Evolutionary conservation across 75 land plant species (phyloP).

Genomic region (Cupressus sempervirens): DNA sequence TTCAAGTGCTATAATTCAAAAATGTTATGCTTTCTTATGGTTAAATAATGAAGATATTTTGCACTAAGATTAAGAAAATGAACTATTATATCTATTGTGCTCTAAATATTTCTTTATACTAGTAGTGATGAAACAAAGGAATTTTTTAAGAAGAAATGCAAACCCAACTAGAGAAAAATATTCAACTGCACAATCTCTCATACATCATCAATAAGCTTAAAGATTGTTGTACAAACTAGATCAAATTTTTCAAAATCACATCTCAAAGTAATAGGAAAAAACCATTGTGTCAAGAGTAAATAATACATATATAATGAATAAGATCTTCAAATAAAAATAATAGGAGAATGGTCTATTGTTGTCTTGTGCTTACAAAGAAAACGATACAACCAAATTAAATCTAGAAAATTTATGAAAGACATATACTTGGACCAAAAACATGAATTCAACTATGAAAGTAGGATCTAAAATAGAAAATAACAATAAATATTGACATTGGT

Average conservation of each 20-base stretch:
- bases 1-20: constrained; percentile 25
- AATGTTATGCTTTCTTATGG: not conserved
- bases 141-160: not conserved
- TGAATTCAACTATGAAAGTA: too few species aligned
- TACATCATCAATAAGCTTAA: not conserved
- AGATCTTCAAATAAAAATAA: not conserved
- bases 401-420: too few species aligned
- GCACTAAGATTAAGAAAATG: not conserved
- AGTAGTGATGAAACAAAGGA: not conserved
- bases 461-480: too few species aligned
- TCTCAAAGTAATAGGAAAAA: not conserved
- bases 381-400: not conserved
- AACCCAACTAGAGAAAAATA: not conserved
- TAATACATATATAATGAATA: not conserved
- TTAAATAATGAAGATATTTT: not conserved
- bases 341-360: not conserved
- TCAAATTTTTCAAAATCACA: not conserved
- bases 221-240: not conserved
- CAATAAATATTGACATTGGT: too few species aligned
- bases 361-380: not conserved
- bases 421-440: too few species aligned
- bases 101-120: not conserved
- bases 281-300: not conserved
- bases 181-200: too few species aligned
- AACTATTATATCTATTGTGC: not conserved